These are phyloP conservation scores for Gypsophila paniculata DNA, from an alignment of 179 eudicot species.

Conservation along the genomic window DNA sequence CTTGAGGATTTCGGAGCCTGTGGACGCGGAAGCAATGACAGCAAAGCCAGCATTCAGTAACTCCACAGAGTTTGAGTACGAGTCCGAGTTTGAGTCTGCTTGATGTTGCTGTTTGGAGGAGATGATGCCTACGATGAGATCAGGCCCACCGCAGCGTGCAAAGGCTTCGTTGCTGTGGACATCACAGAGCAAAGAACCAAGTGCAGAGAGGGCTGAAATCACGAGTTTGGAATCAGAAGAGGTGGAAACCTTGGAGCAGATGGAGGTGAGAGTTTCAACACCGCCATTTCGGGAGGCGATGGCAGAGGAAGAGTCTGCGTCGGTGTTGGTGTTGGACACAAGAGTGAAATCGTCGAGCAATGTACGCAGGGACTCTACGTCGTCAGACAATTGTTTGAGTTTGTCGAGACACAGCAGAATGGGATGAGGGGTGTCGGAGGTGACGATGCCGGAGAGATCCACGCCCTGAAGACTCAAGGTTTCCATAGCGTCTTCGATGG, in stretches of 20 bases:
- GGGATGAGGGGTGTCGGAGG: constrained; percentile 42
- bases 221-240: constrained; percentile 27
- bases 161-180: constrained; percentile 60
- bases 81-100: constrained; percentile 1
- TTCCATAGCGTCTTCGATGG: constrained; percentile 82
- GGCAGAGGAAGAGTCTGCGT: constrained; percentile 36
- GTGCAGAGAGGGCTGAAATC: constrained; percentile 41
- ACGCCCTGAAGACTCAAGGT: constrained; percentile 89
- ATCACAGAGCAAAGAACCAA: constrained; percentile 60
- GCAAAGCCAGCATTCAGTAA: constrained; percentile 60
- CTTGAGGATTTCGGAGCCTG: constrained; percentile 84
- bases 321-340: constrained; percentile 34
- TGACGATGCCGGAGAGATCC: constrained; percentile 73
- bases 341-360: constrained; percentile 38
- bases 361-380: neutral
- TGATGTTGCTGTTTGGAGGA: constrained; percentile 27
- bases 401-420: constrained; percentile 42
- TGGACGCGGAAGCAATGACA: constrained; percentile 75
- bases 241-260: constrained; percentile 36
- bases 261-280: constrained; percentile 48
- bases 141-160: constrained; percentile 63
- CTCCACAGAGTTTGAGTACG: constrained; percentile 13
- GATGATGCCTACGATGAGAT: constrained; percentile 41
- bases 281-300: constrained; percentile 68
- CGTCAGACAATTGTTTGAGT: constrained; percentile 32